These are phyloP conservation scores for Penicillium occitanis DNA, from an alignment of 2,329 filamentous ascomycete species.

Conservation along the genomic window DNA sequence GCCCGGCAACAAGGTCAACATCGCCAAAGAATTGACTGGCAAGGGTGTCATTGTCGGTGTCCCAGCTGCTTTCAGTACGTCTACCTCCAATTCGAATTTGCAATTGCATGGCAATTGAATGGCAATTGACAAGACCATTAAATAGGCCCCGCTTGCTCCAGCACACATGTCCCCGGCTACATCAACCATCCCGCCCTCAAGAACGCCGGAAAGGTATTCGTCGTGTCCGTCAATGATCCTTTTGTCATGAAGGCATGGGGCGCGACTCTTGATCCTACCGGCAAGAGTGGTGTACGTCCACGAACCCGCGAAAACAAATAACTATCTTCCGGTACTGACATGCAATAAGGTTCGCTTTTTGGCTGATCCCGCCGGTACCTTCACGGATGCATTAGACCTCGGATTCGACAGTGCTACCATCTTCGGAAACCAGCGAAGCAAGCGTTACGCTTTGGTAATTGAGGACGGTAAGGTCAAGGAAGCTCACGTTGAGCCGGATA, in stretches of 20 bases:
- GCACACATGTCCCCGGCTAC: slow-evolving; percentile 79
- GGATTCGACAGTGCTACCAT: slow-evolving; percentile 75
- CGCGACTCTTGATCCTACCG: slow-evolving; percentile 70
- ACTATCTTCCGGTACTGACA: not conserved
- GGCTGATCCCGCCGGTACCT: slow-evolving; percentile 73
- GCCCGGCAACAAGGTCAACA: slow-evolving; percentile 88
- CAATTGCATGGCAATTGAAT: not conserved
- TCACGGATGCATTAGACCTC: slow-evolving; percentile 81
- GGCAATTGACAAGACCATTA: not conserved
- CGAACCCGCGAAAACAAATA: not conserved
- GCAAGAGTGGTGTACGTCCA: slow-evolving; percentile 69
- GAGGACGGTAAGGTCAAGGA: slow-evolving; percentile 83
- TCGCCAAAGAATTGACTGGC: slow-evolving; percentile 72
- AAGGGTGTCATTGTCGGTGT: slow-evolving; percentile 84
- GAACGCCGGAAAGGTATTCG: slow-evolving; percentile 79
- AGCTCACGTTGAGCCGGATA: slow-evolving; percentile 82
- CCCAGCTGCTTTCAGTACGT: slow-evolving; percentile 71
- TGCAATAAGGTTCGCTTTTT: slow-evolving; percentile 77
- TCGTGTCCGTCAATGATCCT: slow-evolving; percentile 89
- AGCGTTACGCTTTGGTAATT: slow-evolving; percentile 81
- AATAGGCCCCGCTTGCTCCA: slow-evolving; percentile 61
- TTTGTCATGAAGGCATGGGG: slow-evolving; percentile 96
- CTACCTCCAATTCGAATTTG: not conserved
- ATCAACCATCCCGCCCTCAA: slow-evolving; percentile 76
- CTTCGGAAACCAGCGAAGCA: slow-evolving; percentile 79